Percentiles rank a stretch among this genome's conserved stretches.
phyloP scores from a whole-genome alignment of 2,329 filamentous ascomycete genomes.

The Fusarium tupiense region DNA sequence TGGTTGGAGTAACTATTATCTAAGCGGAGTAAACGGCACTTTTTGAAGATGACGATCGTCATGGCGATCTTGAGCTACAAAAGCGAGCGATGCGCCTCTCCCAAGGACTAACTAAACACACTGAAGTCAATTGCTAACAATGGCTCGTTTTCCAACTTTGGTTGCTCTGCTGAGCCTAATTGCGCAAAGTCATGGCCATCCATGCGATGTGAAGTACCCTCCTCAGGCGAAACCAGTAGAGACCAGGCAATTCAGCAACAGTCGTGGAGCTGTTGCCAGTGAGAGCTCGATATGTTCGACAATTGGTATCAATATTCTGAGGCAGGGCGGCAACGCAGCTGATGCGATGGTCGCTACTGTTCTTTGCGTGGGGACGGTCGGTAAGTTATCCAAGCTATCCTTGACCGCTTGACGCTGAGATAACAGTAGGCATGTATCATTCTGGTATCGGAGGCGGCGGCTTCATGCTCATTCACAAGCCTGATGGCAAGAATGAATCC shows the following conservation, averaged over 20 bases:
- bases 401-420: neutral
- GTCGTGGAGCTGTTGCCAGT: constrained; percentile 68
- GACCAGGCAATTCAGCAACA: constrained; percentile 21
- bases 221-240: constrained; percentile 9
- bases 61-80: neutral
- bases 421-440: constrained; percentile 65
- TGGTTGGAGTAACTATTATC: neutral
- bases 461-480: constrained; percentile 76
- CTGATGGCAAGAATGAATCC: constrained; percentile 59
- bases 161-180: constrained; percentile 20
- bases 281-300: constrained; percentile 62
- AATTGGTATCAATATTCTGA: constrained; percentile 66
- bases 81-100: neutral
- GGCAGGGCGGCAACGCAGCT: constrained; percentile 71
- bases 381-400: neutral
- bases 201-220: constrained; percentile 15
- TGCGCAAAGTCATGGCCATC: neutral
- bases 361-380: constrained; percentile 70
- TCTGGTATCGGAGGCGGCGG: constrained; percentile 80
- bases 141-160: neutral
- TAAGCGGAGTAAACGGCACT: neutral
- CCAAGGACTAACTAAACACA: too few relatives aligned
- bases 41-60: neutral
- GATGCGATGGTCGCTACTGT: constrained; percentile 73
- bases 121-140: neutral